Evolutionary conservation across 2,329 filamentous ascomycete genomes (phyloP).

Genomic region (Scorias spongiosa): DNA sequence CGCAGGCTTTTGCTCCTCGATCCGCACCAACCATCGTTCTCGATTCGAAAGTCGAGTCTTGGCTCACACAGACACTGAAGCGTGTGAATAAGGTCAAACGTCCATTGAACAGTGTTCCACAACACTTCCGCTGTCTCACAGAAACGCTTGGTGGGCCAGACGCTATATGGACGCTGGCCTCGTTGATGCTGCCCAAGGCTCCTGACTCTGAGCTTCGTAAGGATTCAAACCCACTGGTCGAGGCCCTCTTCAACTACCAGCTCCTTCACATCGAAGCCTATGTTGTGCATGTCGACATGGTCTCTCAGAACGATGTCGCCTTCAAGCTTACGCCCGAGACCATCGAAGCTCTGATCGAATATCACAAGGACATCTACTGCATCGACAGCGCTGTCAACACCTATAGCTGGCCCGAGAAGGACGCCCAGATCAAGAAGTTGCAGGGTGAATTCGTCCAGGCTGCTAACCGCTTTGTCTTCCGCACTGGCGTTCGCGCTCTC

Average conservation of each 20-base stretch:
- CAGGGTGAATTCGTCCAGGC: slow-evolving; percentile 94
- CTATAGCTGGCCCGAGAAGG: slow-evolving; percentile 93
- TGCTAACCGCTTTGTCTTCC: slow-evolving; percentile 93
- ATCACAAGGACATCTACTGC: slow-evolving; percentile 91
- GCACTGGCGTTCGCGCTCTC: slow-evolving; percentile 72
- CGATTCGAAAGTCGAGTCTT: slow-evolving; percentile 81
- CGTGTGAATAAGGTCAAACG: slow-evolving; percentile 94
- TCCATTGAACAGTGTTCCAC: slow-evolving; percentile 87
- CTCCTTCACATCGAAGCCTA: slow-evolving; percentile 91
- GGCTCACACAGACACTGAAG: slow-evolving; percentile 93
- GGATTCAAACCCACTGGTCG: slow-evolving; percentile 67
- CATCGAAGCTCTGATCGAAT: slow-evolving; percentile 84
- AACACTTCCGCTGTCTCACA: slow-evolving; percentile 89
- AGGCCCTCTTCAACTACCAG: slow-evolving; percentile 85
- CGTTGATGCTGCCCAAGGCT: slow-evolving; percentile 80
- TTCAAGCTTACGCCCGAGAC: slow-evolving; percentile 94
- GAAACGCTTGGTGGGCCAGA: slow-evolving; percentile 80
- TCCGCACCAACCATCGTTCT: slow-evolving; percentile 91
- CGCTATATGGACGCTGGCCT: slow-evolving; percentile 89
- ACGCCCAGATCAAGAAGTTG: slow-evolving; percentile 88
- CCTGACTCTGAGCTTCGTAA: slow-evolving; percentile 71
- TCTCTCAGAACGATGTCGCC: slow-evolving; percentile 89
- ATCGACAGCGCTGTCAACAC: slow-evolving; percentile 77
- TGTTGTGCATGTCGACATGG: slow-evolving; percentile 98
- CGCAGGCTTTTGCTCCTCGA: slow-evolving; percentile 87